phyloP scores from a whole-genome alignment of 805 yeast species.

The Candida xiaguanensis region DNA sequence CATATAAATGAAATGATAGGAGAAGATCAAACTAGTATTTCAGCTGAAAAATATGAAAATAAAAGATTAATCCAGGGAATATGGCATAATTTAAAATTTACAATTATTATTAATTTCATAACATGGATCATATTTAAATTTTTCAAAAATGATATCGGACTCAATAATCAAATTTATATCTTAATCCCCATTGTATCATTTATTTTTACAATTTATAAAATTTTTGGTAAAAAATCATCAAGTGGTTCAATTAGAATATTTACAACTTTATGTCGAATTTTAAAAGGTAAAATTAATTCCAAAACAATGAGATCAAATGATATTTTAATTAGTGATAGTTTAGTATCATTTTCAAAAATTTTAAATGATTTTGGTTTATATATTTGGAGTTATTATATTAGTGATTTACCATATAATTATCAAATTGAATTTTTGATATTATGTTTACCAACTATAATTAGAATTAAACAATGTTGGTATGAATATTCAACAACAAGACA shows the following conservation, averaged over 20 bases:
- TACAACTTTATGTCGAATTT: conserved; percentile 49
- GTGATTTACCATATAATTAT: conserved; percentile 27
- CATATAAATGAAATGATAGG: conserved; percentile 17
- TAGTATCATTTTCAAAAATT: conserved; percentile 78
- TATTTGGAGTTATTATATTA: conserved; percentile 39
- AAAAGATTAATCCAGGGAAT: conserved; percentile 29
- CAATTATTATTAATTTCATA: conserved; percentile 20
- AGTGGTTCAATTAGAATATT: conserved; percentile 40
- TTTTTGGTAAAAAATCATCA: conserved; percentile 9
- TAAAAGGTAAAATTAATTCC: conserved; percentile 57
- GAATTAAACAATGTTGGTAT: conserved; percentile 76
- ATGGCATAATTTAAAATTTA: conserved; percentile 26
- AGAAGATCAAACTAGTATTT: conserved; percentile 27
- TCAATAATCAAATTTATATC: conserved; percentile 3
- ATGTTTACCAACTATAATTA: conserved; percentile 63
- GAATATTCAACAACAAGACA: conserved; percentile 58
- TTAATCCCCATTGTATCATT: conserved; percentile 11
- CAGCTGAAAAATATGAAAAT: conserved; percentile 30
- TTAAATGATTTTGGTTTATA: conserved; percentile 67
- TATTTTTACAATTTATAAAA: conserved; percentile 6
- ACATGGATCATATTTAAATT: conserved; percentile 21
- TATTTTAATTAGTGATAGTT: conserved; percentile 75
- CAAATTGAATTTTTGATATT: conserved; percentile 29
- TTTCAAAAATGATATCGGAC: conserved; percentile 15
- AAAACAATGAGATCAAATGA: conserved; percentile 66